Evolutionary conservation across 2,329 filamentous ascomycete genomes (phyloP).

Genomic region (Geosmithia flava): DNA sequence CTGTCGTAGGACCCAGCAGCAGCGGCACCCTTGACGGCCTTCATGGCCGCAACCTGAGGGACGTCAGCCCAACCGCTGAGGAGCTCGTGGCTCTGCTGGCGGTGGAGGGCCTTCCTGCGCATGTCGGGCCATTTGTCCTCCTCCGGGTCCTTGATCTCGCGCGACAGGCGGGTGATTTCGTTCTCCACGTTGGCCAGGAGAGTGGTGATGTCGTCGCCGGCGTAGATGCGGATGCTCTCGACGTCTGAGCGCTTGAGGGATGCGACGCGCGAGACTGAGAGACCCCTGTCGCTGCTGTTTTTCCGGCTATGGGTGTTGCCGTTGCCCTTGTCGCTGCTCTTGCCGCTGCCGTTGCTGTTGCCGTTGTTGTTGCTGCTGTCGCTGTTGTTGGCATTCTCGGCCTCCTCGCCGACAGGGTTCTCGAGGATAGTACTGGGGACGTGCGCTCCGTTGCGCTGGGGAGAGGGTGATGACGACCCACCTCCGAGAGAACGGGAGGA

Average conservation of each 20-base stretch:
- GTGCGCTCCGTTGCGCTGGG: slow-evolving; percentile 27
- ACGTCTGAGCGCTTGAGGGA: slow-evolving; percentile 27
- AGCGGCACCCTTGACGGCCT: background rate
- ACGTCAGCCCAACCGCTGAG: slow-evolving; percentile 23
- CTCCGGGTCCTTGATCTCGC: slow-evolving; percentile 5
- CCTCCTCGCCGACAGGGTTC: slow-evolving; percentile 32
- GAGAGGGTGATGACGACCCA: slow-evolving; percentile 30
- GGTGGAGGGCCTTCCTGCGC: slow-evolving; percentile 25
- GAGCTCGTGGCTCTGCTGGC: slow-evolving; percentile 37
- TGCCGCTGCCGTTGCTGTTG: background rate
- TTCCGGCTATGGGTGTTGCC: too few species aligned
- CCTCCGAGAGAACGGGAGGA: slow-evolving; percentile 6
- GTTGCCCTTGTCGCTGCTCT: background rate
- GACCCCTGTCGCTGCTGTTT: background rate
- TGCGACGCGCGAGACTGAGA: slow-evolving; percentile 1
- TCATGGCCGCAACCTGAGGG: background rate
- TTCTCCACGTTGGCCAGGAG: slow-evolving; percentile 54
- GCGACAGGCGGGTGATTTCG: slow-evolving; percentile 23
- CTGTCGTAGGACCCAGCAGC: background rate
- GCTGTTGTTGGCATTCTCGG: slow-evolving; percentile 6
- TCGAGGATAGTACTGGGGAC: slow-evolving; percentile 45
- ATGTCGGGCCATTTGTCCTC: slow-evolving; percentile 7
- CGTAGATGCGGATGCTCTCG: slow-evolving; percentile 58
- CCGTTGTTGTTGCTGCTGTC: background rate
- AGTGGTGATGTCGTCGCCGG: slow-evolving; percentile 53